A percentile compares a stretch with the other conserved stretches of the same genome.
Evolutionary conservation across 2,329 filamentous ascomycete species (phyloP).

Genomic region (Ophiognomonia clavigignenti-juglandacearum): DNA sequence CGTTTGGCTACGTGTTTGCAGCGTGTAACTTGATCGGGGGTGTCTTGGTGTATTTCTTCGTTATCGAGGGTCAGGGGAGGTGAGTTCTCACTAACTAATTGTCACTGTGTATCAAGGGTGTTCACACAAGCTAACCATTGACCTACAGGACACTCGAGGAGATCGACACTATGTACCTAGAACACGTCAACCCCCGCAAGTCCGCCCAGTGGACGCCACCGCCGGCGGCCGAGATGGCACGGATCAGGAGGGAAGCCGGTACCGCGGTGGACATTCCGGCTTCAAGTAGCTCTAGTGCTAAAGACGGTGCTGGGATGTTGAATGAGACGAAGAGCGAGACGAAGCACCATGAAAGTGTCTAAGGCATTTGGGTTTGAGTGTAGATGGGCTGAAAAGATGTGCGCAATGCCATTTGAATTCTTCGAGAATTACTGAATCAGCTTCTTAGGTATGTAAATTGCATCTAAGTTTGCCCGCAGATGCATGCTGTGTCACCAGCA

Average conservation of each 20-base stretch:
- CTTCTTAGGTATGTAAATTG: too few relatives aligned
- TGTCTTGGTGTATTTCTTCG: constrained; percentile 69
- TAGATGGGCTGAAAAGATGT: too few relatives aligned
- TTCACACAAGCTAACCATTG: too few relatives aligned
- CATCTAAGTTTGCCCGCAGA: too few relatives aligned
- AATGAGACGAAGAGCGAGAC: neutral
- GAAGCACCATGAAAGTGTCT: neutral
- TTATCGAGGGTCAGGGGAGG: constrained; percentile 71
- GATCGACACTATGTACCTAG: constrained; percentile 73
- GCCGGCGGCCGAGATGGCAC: constrained; percentile 37
- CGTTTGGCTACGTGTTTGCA: constrained; percentile 72
- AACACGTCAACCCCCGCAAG: constrained; percentile 59
- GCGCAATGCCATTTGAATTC: too few relatives aligned
- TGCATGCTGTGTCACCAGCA: too few relatives aligned
- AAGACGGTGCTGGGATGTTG: neutral
- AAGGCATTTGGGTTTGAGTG: too few relatives aligned
- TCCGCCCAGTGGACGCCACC: constrained; percentile 50
- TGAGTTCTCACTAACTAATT: too few relatives aligned
- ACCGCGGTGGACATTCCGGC: constrained; percentile 21
- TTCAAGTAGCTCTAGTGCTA: neutral
- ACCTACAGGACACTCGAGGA: constrained; percentile 70
- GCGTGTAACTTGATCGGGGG: constrained; percentile 63
- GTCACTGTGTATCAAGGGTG: too few relatives aligned
- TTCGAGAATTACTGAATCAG: too few relatives aligned
- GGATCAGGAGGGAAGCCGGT: constrained; percentile 36